A percentile compares a stretch with the other conserved stretches of the same genome.
Conservation (phyloP, 2,329 filamentous ascomycete species). For the Myrmaecium sp. region DNA sequence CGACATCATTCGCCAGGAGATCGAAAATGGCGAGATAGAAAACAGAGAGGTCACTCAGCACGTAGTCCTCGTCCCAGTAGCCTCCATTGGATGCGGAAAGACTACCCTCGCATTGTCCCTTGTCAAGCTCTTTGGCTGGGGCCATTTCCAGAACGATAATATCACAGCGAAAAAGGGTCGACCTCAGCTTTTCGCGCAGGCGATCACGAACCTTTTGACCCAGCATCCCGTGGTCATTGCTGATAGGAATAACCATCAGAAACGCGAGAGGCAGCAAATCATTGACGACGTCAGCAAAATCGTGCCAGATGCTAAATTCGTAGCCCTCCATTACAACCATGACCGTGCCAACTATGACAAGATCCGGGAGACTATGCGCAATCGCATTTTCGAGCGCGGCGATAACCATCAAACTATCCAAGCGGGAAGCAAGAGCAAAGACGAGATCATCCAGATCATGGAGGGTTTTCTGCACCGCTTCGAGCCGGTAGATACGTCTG, state of each 20-base stretch:
- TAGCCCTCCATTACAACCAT: slow-evolving; percentile 82
- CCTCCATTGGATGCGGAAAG: slow-evolving; percentile 92
- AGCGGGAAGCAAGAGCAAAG: slow-evolving; percentile 51
- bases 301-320: slow-evolving; percentile 49
- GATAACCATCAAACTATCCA: slow-evolving; percentile 98
- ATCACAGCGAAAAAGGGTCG: slow-evolving; percentile 62
- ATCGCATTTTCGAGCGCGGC: slow-evolving; percentile 66
- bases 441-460: slow-evolving; percentile 81
- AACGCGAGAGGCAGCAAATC: slow-evolving; percentile 73
- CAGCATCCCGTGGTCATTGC: slow-evolving; percentile 61
- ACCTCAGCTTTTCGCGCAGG: slow-evolving; percentile 59
- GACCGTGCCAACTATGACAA: slow-evolving; percentile 47
- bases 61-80: slow-evolving; percentile 74
- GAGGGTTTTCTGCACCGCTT: slow-evolving; percentile 81
- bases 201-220: slow-evolving; percentile 47
- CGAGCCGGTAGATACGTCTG: slow-evolving; percentile 52
- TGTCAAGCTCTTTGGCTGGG: slow-evolving; percentile 72
- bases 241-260: slow-evolving; percentile 87
- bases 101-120: slow-evolving; percentile 79
- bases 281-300: slow-evolving; percentile 56
- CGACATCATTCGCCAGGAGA: slow-evolving; percentile 68
- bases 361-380: slow-evolving; percentile 58
- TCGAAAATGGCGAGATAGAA: slow-evolving; percentile 34
- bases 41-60: slow-evolving; percentile 43
- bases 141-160: slow-evolving; percentile 92